These are phyloP conservation scores for Gonapodya sp. DNA, from an alignment of 192 early-diverging fungal genomes.

Conservation along the genomic window DNA sequence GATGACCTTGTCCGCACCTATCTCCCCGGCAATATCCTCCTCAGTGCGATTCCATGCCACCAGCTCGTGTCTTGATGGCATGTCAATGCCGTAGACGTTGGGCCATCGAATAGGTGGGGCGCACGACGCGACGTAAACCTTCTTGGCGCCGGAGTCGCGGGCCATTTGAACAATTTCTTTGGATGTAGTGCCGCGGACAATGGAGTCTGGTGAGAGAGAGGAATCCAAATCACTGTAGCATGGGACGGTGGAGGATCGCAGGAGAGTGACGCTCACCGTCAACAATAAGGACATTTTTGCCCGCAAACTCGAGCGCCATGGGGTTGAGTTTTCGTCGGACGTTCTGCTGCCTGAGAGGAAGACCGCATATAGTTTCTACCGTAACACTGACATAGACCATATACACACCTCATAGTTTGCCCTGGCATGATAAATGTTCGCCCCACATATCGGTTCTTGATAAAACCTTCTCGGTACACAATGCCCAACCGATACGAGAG, in stretches of 20 bases:
- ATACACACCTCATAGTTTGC: constrained; percentile 58
- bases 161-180: constrained; percentile 99
- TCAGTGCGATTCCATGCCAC: constrained; percentile 73
- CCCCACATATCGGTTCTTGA: constrained; percentile 98
- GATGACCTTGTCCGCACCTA: constrained; percentile 94
- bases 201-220: constrained; percentile 59
- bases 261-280: constrained; percentile 80
- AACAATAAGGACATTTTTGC: constrained; percentile 94
- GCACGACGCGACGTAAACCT: constrained; percentile 98
- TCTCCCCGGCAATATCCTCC: constrained; percentile 72
- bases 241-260: constrained; percentile 1
- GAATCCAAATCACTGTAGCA: constrained; percentile 8
- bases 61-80: constrained; percentile 89
- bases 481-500: constrained; percentile 79
- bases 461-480: constrained; percentile 95
- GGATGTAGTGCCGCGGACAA: constrained; percentile 99
- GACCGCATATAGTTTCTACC: background rate
- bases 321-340: constrained; percentile 97
- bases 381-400: background rate
- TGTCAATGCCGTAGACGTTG: constrained; percentile 99
- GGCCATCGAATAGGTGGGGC: constrained; percentile 86
- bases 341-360: constrained; percentile 49
- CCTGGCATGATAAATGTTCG: constrained; percentile 99
- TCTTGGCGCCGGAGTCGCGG: constrained; percentile 92
- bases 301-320: constrained; percentile 93